Percentiles rank a stretch among this genome's conserved stretches.
Conservation (phyloP, 208 protist species). For the Crithidia fasciculata region DNA sequence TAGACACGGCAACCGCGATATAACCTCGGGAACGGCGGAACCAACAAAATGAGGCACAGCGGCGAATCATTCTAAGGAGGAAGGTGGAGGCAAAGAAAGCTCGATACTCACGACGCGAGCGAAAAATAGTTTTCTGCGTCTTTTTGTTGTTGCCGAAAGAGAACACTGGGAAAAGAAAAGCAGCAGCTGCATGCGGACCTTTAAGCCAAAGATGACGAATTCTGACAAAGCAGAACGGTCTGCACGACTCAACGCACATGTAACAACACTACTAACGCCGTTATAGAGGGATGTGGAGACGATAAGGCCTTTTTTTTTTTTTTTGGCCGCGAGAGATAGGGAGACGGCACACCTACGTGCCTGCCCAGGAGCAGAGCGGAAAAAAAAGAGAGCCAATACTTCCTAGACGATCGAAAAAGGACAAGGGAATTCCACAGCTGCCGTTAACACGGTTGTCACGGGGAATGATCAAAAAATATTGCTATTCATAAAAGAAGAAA, state of each 20-base stretch:
- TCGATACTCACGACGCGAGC: background rate
- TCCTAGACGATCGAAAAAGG: no score
- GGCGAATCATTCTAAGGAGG: no score
- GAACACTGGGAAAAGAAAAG: background rate
- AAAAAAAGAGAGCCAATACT: background rate
- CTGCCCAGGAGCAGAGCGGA: background rate
- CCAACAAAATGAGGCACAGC: no score
- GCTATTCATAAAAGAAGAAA: background rate
- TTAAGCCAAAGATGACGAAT: background rate
- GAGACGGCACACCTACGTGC: background rate
- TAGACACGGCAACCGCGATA: no score
- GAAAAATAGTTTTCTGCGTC: background rate
- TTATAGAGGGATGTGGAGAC: background rate
- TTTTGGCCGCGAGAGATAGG: background rate
- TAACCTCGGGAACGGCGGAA: no score
- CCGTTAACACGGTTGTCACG: no score
- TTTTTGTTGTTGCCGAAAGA: background rate
- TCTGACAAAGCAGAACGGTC: background rate
- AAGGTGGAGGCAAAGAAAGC: background rate
- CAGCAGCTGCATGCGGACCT: slow-evolving; percentile 2
- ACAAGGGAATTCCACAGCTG: no score
- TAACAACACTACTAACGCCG: background rate
- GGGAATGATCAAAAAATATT: background rate
- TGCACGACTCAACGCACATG: background rate
- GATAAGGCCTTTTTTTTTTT: slow-evolving; percentile 6